phyloP scores from a whole-genome alignment of 169 alveolate genomes.

The Eimeria sp. region DNA sequence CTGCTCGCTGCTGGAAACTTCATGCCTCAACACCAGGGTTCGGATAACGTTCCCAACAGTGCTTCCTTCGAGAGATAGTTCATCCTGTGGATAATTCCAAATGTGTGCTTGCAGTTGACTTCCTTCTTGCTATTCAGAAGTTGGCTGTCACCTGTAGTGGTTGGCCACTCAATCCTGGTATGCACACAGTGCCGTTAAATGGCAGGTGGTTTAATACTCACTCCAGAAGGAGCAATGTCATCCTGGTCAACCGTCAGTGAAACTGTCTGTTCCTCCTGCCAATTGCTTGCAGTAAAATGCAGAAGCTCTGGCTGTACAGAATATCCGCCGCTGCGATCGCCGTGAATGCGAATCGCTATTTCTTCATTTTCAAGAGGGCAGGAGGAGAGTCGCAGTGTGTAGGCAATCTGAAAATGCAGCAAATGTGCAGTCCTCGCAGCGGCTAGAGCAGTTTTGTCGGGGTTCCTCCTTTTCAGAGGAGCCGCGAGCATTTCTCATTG shows the following conservation, averaged over 20 bases:
- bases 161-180: background rate
- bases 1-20: constrained; percentile 33
- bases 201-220: background rate
- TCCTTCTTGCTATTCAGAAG: background rate
- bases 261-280: constrained; percentile 29
- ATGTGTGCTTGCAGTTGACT: background rate
- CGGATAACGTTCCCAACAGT: constrained; percentile 10
- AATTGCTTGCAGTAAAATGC: constrained; percentile 19
- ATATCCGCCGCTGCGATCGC: background rate
- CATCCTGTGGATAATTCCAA: background rate
- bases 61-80: constrained; percentile 36
- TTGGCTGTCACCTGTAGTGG: background rate
- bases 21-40: constrained; percentile 14
- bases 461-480: background rate
- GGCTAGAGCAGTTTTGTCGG: background rate
- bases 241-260: constrained; percentile 32
- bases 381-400: constrained; percentile 63
- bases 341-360: constrained; percentile 5
- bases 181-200: background rate
- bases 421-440: background rate
- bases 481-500: background rate
- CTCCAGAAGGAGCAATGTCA: constrained; percentile 59
- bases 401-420: constrained; percentile 28
- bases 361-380: constrained; percentile 57
- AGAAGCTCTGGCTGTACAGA: constrained; percentile 49